Evolutionary conservation across 768 basidiomycete species (phyloP), one percentile per base, ranked within the genome.

Genomic region (Lactarius indigo): DNA sequence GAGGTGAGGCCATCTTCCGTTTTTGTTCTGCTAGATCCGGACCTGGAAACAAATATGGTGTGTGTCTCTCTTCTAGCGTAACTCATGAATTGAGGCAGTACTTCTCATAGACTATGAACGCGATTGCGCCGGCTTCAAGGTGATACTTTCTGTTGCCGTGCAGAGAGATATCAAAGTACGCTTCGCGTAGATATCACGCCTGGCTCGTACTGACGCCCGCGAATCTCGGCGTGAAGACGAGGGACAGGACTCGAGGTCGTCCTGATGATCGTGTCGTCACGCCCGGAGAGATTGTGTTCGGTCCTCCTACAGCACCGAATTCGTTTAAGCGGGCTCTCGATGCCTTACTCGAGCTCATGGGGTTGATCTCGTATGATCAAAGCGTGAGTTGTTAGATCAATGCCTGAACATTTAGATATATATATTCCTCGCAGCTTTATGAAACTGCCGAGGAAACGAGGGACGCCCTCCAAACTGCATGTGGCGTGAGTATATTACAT

Each of bases 281-380:
- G 2, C 42, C 18, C 3, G 60, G 42, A 2, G 39, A n/a, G 59
- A 12, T 31, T 44, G 59, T 58, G 39, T 64, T 58, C 23, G 42
- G 50, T 12, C 65, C 55, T 39, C 44, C 9, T 31, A 66, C 41
- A 2, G 56, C 65, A 37, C 44, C 61, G 31, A 58, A 66, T 33
- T 44, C 60, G 7, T 52, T 56, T 23, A 42, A 62, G 15, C 39
- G 15, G 15, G 57, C 55, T 23, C 20, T 66, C 30, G 13, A 50
- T 20, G n/a, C 61, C 2, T 35, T 66, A 30, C 30, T 44, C 20
- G 56, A 57, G 30, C 61, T 66, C 9, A 62, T 61, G 42, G 33
- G 58, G 17, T 9, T 62, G 5, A 35, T 56, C 20, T 9, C 61
- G 2, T n/a, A 55, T 47, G 42, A 47, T n/a, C 39, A 54, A 15